Evolutionary conservation across 2,329 filamentous ascomycete genomes (phyloP), one percentile per base, ranked within the genome.

Genomic region (Leptodontidium sp.): DNA sequence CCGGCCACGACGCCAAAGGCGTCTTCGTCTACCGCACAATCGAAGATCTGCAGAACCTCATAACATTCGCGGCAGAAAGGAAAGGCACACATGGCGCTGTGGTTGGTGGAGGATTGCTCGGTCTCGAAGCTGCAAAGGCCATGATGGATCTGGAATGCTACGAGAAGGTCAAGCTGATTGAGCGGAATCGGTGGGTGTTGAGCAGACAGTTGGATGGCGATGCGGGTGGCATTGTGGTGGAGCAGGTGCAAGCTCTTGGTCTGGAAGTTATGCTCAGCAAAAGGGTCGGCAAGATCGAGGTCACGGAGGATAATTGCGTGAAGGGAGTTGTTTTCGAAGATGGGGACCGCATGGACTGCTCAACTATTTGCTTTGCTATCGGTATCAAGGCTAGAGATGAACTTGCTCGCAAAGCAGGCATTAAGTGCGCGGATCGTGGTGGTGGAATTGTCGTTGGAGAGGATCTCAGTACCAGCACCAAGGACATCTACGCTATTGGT

Each of bases 11-110:
- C 77, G 92, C 93, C 12, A 88, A 88, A 29, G 94, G 94, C 1
- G 91, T 97, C 2, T 97, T 97, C 75, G 93, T 97, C 8, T 97
- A 97, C 79, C 87, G 94, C 59, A 97, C 91, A 0, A 94, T 97
- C 69, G 88, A 91, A 2, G 94, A 97, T 78, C 81, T 97, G 45
- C 85, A 94, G 77, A 87, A 85, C 53, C 85, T 97, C 4, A 97
- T 97, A 67, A 82, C 85, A 1, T 97, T 91, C 76, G 88, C 93
- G 0, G 84, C 87, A 0, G 82, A 84, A 12, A 87, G 88, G 65
- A 91, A 89, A 73, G 92, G 88, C 4, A 88, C 89, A 1, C 86
- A 87, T 1, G 93, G 92, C 0, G 87, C 89, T 4, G 93, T 96
- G 0, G 92, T 97, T 3, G 94, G 94, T 29, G 94, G 94, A 64